Evolutionary conservation across 2,329 filamentous ascomycete species (phyloP).

Genomic region (Sporothrix luriei): DNA sequence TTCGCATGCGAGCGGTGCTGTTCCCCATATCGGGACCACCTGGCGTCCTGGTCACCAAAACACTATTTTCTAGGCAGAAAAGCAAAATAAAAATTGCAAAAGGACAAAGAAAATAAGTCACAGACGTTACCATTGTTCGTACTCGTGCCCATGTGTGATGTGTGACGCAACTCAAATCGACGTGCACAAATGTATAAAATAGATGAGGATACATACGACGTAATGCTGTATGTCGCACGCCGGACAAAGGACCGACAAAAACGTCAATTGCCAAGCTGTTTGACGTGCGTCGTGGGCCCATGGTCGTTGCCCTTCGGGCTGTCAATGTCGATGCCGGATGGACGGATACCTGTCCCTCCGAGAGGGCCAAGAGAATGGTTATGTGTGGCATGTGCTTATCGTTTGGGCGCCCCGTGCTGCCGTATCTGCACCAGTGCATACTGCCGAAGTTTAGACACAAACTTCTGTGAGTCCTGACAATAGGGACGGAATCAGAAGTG

Average conservation of each 20-base stretch:
- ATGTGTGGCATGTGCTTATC: neutral
- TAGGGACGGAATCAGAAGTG: neutral
- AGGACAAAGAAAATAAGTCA: conserved; percentile 30
- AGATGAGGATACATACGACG: neutral
- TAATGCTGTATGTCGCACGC: too few species aligned
- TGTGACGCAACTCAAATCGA: neutral
- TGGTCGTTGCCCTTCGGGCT: conserved; percentile 15
- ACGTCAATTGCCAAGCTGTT: conserved; percentile 14
- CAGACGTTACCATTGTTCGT: conserved; percentile 20
- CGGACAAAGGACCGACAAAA: neutral
- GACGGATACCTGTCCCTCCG: neutral
- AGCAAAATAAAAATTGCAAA: conserved; percentile 34
- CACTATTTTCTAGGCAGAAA: conserved; percentile 26
- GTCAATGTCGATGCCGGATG: conserved; percentile 18
- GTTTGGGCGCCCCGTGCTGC: neutral
- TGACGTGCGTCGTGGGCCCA: conserved; percentile 14
- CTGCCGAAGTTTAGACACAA: conserved; percentile 13
- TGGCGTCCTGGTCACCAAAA: conserved; percentile 33
- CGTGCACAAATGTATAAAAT: neutral
- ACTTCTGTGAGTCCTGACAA: conserved; percentile 7
- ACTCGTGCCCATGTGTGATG: conserved; percentile 16
- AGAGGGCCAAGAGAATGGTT: neutral
- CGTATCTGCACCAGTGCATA: neutral
- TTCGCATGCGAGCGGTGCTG: conserved; percentile 10
- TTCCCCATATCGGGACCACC: conserved; percentile 21